These are phyloP conservation scores for Zanthoxylum bungeanum DNA, from an alignment of 345 rosid species.

Conservation along the genomic window DNA sequence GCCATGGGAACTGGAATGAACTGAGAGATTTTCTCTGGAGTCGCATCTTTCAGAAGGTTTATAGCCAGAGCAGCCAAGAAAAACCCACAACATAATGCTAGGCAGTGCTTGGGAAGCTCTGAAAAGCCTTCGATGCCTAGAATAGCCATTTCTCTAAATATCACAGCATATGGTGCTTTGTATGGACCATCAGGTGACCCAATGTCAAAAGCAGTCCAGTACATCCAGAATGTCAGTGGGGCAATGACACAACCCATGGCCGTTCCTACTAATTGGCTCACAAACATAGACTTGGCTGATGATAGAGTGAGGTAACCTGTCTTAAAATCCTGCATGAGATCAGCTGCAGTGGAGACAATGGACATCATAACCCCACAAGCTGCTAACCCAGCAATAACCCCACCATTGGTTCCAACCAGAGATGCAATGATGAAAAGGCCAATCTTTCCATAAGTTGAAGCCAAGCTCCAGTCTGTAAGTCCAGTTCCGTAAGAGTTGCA, in stretches of 20 bases:
- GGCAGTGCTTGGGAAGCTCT: slow-evolving; percentile 74
- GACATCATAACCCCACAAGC: slow-evolving; percentile 93
- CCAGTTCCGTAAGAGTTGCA: slow-evolving; percentile 91
- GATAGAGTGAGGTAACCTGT: slow-evolving; percentile 84
- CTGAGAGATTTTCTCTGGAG: slow-evolving; percentile 63
- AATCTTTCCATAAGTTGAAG: slow-evolving; percentile 88
- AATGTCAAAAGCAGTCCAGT: slow-evolving; percentile 83
- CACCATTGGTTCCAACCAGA: slow-evolving; percentile 71
- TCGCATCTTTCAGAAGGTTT: slow-evolving; percentile 66
- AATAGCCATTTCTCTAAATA: slow-evolving; percentile 87
- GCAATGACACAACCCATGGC: slow-evolving; percentile 94
- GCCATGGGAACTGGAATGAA: slow-evolving; percentile 92
- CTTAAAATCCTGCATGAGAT: slow-evolving; percentile 97
- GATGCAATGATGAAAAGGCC: slow-evolving; percentile 90
- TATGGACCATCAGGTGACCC: slow-evolving; percentile 84
- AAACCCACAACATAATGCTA: slow-evolving; percentile 71
- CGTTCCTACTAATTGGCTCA: slow-evolving; percentile 77
- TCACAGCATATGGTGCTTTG: slow-evolving; percentile 88
- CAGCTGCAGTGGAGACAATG: slow-evolving; percentile 90
- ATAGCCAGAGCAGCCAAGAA: slow-evolving; percentile 56
- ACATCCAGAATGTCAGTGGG: slow-evolving; percentile 85
- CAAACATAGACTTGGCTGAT: slow-evolving; percentile 91
- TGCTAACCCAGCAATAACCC: slow-evolving; percentile 85
- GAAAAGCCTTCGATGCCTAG: slow-evolving; percentile 77
- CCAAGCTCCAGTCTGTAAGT: slow-evolving; percentile 79